Evolutionary conservation across 495 filamentous ascomycete genomes (phyloP), one percentile per base, ranked within the genome.

Genomic region (Aspergillus incahuasiensis): DNA sequence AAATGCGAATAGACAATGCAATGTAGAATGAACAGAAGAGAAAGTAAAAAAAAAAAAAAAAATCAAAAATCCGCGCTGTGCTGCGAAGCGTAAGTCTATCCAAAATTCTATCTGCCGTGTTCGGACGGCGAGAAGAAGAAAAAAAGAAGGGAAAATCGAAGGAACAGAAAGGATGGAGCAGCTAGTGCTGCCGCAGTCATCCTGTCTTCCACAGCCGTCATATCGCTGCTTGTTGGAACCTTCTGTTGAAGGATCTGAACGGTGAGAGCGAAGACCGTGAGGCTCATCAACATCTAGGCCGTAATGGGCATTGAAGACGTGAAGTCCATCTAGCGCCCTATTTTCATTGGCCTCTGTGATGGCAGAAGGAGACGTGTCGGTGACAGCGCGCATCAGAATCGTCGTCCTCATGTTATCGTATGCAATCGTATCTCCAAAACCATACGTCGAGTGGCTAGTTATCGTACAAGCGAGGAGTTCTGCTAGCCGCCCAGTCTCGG

Each of bases 381-480:
- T 47, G 52, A 51, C 48, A 54, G 39, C 56, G 30, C 42, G 21
- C 18, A 52, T 43, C 46, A 41, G 42, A 30, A 49, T 20, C 41
- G 20, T 53, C 46, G 53, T 54, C 30, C 22, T 56, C 45, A 56
- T 53, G 18, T 42, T 55, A 52, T 43, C 39, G 21, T 43, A 43
- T 38, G 38, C 34, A 50, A 50, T 32, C 49, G 9, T 52, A 43
- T 42, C 49, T 16, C 35, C 11, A 35, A 20, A 60, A 63, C 43
- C 70, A 63, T 45, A 64, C 68, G 22, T 54, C 28, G 15, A 64
- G 64, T 39, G 60, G 68, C 28, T 65, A 63, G 47, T 74, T 65
- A 41, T 54, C 50, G 62, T 63, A 61, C n/a, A 40, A 24, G 24
- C 42, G 42, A 34, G 44, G 58, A 34, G 12, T 58, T 44, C 54